phyloP scores from a whole-genome alignment of 2,329 filamentous ascomycete species.

The Myrmaecium sp. region DNA sequence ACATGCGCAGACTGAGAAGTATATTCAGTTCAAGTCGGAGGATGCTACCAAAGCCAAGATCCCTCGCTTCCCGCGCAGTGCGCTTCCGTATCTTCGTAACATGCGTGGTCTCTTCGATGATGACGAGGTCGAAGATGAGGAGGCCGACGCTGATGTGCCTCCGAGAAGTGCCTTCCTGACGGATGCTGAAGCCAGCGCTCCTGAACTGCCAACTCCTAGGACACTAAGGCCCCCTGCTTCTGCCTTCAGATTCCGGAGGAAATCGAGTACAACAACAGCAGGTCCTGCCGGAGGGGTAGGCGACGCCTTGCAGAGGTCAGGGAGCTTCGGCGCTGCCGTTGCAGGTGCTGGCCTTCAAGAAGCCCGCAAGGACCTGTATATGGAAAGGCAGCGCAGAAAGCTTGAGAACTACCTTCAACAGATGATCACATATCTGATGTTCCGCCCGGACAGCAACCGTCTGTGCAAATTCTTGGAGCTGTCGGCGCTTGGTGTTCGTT shows the following conservation, averaged over 20 bases:
- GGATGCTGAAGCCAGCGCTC: conserved; percentile 53
- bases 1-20: conserved; percentile 67
- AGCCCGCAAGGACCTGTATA: conserved; percentile 41
- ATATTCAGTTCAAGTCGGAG: conserved; percentile 52
- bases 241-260: conserved; percentile 41
- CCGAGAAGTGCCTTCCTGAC: conserved; percentile 35
- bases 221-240: no score
- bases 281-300: no score
- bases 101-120: conserved; percentile 47
- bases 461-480: conserved; percentile 92
- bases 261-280: conserved; percentile 39
- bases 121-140: conserved; percentile 59
- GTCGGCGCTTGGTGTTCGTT: conserved; percentile 79
- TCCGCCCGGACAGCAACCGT: conserved; percentile 85
- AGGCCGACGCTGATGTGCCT: conserved; percentile 42
- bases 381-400: conserved; percentile 65
- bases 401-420: conserved; percentile 82
- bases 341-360: conserved; percentile 13
- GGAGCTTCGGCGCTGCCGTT: conserved; percentile 24
- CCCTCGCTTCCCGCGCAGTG: conserved; percentile 75
- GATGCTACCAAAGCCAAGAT: conserved; percentile 55
- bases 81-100: conserved; percentile 76
- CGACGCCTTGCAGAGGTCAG: no score
- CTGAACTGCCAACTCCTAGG: conserved; percentile 45
- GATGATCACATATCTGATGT: conserved; percentile 94